Percentiles rank a stretch among this genome's conserved stretches.
phyloP scores from a whole-genome alignment of 106 monocot species.

The Iris macrosiphon region DNA sequence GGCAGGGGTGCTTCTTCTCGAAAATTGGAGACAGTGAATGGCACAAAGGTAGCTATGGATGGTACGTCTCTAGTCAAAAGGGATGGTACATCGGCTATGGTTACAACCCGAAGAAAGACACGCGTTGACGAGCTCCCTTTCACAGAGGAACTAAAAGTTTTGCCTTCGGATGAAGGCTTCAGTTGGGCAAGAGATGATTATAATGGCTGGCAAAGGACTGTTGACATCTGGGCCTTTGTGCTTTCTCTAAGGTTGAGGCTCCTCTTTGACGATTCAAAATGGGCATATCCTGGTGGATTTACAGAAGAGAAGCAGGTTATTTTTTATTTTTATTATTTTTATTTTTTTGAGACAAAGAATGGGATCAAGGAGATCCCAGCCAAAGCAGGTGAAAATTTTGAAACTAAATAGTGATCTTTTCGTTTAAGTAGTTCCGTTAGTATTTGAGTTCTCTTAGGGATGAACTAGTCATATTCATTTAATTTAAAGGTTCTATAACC shows the following conservation, averaged over 20 bases:
- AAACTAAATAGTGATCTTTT: no score
- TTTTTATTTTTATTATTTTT: background rate
- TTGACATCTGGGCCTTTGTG: constrained; percentile 86
- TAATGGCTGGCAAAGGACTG: constrained; percentile 65
- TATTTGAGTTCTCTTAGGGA: no score
- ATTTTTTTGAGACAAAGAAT: constrained; percentile 1
- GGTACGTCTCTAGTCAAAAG: constrained; percentile 35
- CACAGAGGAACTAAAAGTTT: constrained; percentile 45
- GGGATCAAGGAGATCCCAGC: no score
- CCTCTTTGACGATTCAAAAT: constrained; percentile 76
- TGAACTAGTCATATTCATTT: no score
- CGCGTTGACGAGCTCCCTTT: constrained; percentile 19
- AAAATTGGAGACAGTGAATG: constrained; percentile 21
- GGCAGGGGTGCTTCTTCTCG: constrained; percentile 8
- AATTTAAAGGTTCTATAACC: background rate
- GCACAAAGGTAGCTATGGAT: constrained; percentile 30
- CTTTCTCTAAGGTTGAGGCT: constrained; percentile 53
- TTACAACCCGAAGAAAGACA: constrained; percentile 22
- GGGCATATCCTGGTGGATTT: constrained; percentile 77
- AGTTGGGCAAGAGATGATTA: constrained; percentile 90
- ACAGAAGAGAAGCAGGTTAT: constrained; percentile 82
- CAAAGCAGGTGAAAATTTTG: no score
- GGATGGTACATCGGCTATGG: constrained; percentile 24
- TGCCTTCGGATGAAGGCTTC: constrained; percentile 84
- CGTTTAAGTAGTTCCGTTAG: no score